Evolutionary conservation across 106 monocot species (phyloP).

Genomic region (Phalaenopsis equestris): DNA sequence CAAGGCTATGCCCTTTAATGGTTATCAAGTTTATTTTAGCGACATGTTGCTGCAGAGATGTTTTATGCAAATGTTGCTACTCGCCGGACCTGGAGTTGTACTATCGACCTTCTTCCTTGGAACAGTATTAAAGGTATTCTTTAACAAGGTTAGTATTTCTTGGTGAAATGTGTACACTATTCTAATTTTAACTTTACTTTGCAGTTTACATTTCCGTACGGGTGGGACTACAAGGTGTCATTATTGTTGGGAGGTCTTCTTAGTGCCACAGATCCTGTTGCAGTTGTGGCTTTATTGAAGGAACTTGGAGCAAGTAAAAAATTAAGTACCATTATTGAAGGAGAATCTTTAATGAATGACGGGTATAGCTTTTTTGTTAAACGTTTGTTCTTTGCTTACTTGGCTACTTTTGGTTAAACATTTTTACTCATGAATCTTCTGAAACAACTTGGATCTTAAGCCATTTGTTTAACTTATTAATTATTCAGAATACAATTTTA

Average conservation of each 20-base stretch:
- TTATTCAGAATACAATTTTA: background rate
- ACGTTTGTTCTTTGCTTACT: background rate
- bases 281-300: constrained; percentile 92
- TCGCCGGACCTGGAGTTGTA: constrained; percentile 94
- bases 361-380: constrained; percentile 45
- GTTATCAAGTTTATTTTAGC: background rate
- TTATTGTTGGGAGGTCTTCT: constrained; percentile 91
- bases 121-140: constrained; percentile 56
- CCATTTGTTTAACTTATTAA: background rate
- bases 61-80: constrained; percentile 84
- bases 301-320: constrained; percentile 99
- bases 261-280: constrained; percentile 99
- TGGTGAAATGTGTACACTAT: background rate
- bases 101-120: constrained; percentile 90
- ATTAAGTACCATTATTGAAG: constrained; percentile 97
- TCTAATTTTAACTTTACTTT: background rate
- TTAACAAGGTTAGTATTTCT: constrained; percentile 1
- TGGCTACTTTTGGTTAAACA: background rate
- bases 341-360: constrained; percentile 99
- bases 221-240: constrained; percentile 90
- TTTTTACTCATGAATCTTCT: too few relatives aligned
- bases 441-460: background rate
- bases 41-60: constrained; percentile 60
- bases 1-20: background rate
- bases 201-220: constrained; percentile 79